A percentile compares a stretch with the other conserved stretches of the same genome.
These are phyloP conservation scores for Nitzschia sp. DNA, from an alignment of 108 stramenopile species.

Conservation along the genomic window DNA sequence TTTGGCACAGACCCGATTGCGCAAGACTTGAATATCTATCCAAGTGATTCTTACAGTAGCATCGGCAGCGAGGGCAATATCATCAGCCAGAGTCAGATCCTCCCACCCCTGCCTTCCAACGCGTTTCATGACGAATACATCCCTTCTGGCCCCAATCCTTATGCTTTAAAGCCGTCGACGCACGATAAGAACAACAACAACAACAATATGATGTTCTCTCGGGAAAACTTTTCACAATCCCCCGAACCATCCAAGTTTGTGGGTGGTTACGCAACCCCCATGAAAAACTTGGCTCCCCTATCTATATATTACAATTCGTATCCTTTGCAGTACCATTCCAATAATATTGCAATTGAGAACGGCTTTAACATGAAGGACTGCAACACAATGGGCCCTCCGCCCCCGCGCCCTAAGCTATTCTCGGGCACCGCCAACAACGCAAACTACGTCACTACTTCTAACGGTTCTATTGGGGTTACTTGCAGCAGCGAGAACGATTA, in stretches of 20 bases:
- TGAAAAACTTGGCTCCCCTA: slow-evolving; percentile 1
- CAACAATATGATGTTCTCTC: slow-evolving; percentile 3
- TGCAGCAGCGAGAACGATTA: slow-evolving; percentile 15
- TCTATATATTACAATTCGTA: background rate
- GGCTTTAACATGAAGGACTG: background rate
- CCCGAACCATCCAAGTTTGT: background rate
- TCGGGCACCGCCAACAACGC: no score
- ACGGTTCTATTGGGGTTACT: background rate
- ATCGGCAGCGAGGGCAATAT: background rate
- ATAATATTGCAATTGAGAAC: background rate
- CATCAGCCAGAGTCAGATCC: slow-evolving; percentile 8
- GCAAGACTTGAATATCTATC: background rate
- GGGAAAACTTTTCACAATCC: background rate
- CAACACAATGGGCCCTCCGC: slow-evolving; percentile 17
- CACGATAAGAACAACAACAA: background rate
- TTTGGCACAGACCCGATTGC: background rate
- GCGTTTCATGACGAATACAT: slow-evolving; percentile 2
- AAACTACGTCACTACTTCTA: background rate
- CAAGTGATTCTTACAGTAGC: background rate
- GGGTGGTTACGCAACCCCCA: slow-evolving; percentile 22
- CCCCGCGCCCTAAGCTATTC: background rate
- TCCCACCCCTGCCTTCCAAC: slow-evolving; percentile 31
- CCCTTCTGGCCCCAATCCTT: slow-evolving; percentile 34
- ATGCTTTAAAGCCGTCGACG: slow-evolving; percentile 20
- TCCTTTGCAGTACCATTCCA: background rate